A percentile compares a stretch with the other conserved stretches of the same genome.
Conservation (phyloP, 2,329 filamentous ascomycete genomes). For the Neurospora sp. region DNA sequence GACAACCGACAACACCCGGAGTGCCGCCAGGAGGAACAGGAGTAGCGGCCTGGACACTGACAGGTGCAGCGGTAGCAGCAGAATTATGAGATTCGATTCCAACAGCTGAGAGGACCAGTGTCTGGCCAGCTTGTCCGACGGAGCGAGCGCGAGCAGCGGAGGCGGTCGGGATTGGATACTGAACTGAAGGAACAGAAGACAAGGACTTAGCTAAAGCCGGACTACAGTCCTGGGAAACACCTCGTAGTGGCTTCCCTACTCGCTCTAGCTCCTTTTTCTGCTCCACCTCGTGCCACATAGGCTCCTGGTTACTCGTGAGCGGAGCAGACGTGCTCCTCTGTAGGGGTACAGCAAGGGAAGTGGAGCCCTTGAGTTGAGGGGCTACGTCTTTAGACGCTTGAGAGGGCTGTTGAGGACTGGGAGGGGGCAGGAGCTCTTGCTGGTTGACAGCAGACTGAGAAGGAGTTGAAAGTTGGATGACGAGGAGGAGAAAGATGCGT, state of each 20-base stretch:
- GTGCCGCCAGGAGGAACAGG: not conserved
- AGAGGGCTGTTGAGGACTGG: rapidly evolving
- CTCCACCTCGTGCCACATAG: not conserved
- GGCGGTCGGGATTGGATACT: too few relatives aligned
- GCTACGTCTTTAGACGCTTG: not conserved
- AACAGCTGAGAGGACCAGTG: not conserved
- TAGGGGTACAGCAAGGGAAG: not conserved
- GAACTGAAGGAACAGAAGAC: not conserved
- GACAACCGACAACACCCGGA: not conserved
- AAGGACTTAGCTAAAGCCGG: not conserved
- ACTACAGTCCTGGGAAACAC: not conserved
- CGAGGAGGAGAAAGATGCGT: not conserved
- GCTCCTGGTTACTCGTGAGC: not conserved
- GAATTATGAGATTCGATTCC: not conserved
- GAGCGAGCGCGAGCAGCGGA: too few relatives aligned
- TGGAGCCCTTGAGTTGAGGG: rapidly evolving
- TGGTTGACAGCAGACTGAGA: not conserved
- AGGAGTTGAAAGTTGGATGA: not conserved
- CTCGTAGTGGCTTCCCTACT: rapidly evolving
- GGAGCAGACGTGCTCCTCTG: not conserved
- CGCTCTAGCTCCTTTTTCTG: not conserved
- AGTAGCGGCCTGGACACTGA: not conserved
- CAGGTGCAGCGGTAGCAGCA: not conserved
- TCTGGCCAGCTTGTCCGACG: not conserved
- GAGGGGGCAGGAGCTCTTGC: not conserved